phyloP scores from a whole-genome alignment of 352 stramenopile species.

The Phytophthora boehmeriae region DNA sequence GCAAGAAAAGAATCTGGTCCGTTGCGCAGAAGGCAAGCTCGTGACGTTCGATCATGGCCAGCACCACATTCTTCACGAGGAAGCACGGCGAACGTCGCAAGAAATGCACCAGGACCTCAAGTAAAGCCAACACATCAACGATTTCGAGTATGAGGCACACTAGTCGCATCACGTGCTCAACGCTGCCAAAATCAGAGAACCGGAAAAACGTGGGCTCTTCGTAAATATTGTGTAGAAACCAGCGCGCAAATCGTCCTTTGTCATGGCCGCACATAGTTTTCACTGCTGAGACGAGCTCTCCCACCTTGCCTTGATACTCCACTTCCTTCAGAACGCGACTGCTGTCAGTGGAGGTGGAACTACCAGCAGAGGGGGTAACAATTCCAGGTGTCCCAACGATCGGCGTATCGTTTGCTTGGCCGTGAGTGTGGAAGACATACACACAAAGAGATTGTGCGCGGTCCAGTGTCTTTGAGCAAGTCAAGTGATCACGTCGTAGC shows the following conservation, averaged over 20 bases:
- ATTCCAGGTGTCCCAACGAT: conserved; percentile 33
- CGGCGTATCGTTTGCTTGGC: conserved; percentile 56
- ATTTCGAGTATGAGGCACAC: conserved; percentile 85
- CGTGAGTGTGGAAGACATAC: conserved; percentile 87
- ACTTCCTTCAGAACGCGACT: conserved; percentile 74
- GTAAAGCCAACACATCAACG: conserved; percentile 74
- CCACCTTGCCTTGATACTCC: conserved; percentile 84
- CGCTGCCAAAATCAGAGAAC: conserved; percentile 81
- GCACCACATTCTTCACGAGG: conserved; percentile 82
- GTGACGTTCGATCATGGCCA: conserved; percentile 84
- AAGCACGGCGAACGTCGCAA: conserved; percentile 73
- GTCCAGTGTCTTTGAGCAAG: conserved; percentile 81
- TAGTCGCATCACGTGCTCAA: conserved; percentile 84
- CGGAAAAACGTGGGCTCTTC: conserved; percentile 81
- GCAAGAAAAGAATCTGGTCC: conserved; percentile 77
- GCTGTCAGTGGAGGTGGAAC: conserved; percentile 36
- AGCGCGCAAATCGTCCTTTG: conserved; percentile 81
- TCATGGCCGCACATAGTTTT: conserved; percentile 90
- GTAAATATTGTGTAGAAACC: conserved; percentile 88
- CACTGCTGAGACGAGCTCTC: conserved; percentile 81
- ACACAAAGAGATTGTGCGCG: conserved; percentile 80
- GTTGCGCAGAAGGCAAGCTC: conserved; percentile 85
- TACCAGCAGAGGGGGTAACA: conserved; percentile 15
- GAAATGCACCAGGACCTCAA: conserved; percentile 88
- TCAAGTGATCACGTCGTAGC: conserved; percentile 72